Base-by-base conservation (phyloP, 2,329 filamentous ascomycete genomes). In the Paracorniculantispora psalliotae region DNA sequence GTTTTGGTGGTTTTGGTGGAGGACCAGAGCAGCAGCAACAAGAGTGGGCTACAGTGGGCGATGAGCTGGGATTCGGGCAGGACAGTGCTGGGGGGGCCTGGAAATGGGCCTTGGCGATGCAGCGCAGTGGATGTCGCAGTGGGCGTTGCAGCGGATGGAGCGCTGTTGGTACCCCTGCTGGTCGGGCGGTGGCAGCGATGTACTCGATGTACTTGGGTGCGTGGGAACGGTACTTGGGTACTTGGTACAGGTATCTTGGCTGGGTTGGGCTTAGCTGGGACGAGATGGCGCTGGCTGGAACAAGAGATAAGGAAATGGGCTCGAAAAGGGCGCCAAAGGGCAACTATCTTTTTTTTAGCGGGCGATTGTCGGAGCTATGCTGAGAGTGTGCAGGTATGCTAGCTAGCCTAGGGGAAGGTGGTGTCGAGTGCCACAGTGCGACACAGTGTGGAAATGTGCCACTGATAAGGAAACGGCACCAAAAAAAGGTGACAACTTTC, bases 71-170 rank as follows among this genome's bases (percentile, higher is more conserved):
- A 25, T 37, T n/a, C n/a, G 30, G 39, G 50, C 15, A 39, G 35
- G 28, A 19, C n/a, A 10, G n/a, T 46, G 39, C 51, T 54, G 41
- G 39, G 19, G 23, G 33, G 44, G 52, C 41, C 26, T 55, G 25
- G 19, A 55, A 46, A 33, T 33, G 21, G 28, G 39, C 33, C 52
- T 46, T 55, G 52, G 52, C 52, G 52, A 57, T 49, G 53, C 53
- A 57, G 53, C 33, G n/a, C 53, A n/a, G 53, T 57, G 53, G 53
- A 41, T 57, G 52, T 46, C 33, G 52, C 28, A 54, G 39, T 54
- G 39, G 51, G 13, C 35, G 49, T 23, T 41, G 4, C 23, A 52
- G 49, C 26, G 35, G 49, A 39, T 41, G 49, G 49, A 10, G 15
- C 19, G 28, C 26, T 55, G 52, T 19, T 35, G 41, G 25, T 43